Base-by-base conservation (phyloP, 495 filamentous ascomycete genomes). In the Halenospora varia region DNA sequence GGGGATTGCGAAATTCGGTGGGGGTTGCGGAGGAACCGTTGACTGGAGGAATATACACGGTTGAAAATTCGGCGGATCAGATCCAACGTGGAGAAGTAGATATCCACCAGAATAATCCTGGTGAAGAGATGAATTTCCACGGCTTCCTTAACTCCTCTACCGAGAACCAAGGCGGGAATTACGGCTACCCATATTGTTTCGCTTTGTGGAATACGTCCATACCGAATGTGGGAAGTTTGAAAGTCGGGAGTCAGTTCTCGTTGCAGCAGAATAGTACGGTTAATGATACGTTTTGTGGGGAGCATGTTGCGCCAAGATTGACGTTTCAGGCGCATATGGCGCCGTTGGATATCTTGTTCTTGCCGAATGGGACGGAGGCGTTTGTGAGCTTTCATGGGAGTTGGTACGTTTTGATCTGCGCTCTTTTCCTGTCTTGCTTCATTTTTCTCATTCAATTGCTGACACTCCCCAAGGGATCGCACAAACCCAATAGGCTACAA, bases 111-210 rank as follows among this genome's bases (percentile, higher is more conserved):
- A 75, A 89, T 40, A 90, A 90, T 60, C 88, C 88, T 0, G 86
- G 82, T 11, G 88, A 90, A 65, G 86, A 90, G 61, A 68, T 90
- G 55, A 92, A 90, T 65, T 88, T 76, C 68, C 82, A 86, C 13
- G 88, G 88, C 1, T 75, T 76, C 42, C 72, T 89, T 2, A 76
- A 81, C 53, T 67, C 67, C 1, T 73, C 80, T 0, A 60, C 71
- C 15, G 51, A 50, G 15, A 48, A 59, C 18, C 68, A 64, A 18
- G 66, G 67, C 3, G 61, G 62, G 2, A 85, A 87, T 66, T 82
- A 81, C 63, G 87, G 88, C n/a, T 90, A 90, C 63, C 88, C 88
- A 4, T 62, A 71, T 17, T 91, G 88, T 66, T 84, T 82, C 59
- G 74, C 88, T 0, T 74, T 84, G 2, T 90, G 85, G 85, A 68